phyloP scores from a whole-genome alignment of 345 rosid genomes.

The Crucihimalaya himalaica region DNA sequence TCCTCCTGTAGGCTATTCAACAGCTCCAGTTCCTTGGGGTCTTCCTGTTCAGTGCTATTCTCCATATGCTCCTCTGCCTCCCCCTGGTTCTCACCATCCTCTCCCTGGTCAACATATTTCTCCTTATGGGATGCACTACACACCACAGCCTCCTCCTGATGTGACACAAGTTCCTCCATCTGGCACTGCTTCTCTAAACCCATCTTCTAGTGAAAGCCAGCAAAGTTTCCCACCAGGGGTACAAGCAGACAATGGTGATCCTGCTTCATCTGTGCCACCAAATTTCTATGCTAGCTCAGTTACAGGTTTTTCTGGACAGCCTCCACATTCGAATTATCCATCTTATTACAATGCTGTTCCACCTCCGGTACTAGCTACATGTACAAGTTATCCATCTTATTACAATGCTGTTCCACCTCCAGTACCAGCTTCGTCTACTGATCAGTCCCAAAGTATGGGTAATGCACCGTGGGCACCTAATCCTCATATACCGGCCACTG shows the following conservation, averaged over 20 bases:
- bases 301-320: conserved; percentile 55
- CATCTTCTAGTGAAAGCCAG: conserved; percentile 63
- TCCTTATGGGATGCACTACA: conserved; percentile 80
- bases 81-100: conserved; percentile 77
- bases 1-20: conserved; percentile 54
- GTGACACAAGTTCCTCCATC: conserved; percentile 68
- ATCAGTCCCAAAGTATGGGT: conserved; percentile 56
- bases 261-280: conserved; percentile 55
- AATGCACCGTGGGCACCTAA: conserved; percentile 42
- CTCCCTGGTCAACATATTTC: conserved; percentile 89
- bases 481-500: conserved; percentile 48
- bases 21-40: conserved; percentile 88
- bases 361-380: too few species aligned
- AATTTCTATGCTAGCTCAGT: conserved; percentile 54
- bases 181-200: conserved; percentile 57
- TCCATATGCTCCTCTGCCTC: conserved; percentile 78
- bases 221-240: conserved; percentile 92
- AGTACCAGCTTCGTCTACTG: conserved; percentile 49
- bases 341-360: conserved; percentile 79
- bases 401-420: too few species aligned
- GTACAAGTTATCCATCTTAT: too few species aligned
- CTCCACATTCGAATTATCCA: conserved; percentile 68
- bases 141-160: conserved; percentile 52
- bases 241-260: conserved; percentile 61
- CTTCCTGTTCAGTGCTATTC: conserved; percentile 83